These are phyloP conservation scores for Crucibulum laeve DNA, from an alignment of 768 basidiomycete genomes.

Conservation along the genomic window DNA sequence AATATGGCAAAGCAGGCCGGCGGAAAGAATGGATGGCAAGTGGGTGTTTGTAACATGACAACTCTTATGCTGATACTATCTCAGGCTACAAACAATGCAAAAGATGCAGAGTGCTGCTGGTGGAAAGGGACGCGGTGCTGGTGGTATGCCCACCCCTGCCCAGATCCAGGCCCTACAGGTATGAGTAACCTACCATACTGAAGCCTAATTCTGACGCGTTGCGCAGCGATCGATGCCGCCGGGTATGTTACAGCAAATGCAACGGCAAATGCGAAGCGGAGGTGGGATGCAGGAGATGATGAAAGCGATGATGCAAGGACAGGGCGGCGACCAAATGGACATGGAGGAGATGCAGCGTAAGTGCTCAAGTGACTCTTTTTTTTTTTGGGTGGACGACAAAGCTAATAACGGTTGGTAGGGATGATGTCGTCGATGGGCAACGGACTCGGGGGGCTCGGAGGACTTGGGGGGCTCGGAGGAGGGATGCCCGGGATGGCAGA, in stretches of 20 bases:
- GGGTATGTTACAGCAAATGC: slow-evolving; percentile 93
- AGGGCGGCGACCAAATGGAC: slow-evolving; percentile 84
- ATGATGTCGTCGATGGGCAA: slow-evolving; percentile 90
- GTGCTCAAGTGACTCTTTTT: slow-evolving; percentile 16
- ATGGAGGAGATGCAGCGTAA: slow-evolving; percentile 94
- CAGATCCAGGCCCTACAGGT: slow-evolving; percentile 96
- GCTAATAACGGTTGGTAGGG: slow-evolving; percentile 33
- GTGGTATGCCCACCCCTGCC: slow-evolving; percentile 87
- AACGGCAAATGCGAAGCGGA: slow-evolving; percentile 70
- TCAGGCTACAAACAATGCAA: slow-evolving; percentile 81
- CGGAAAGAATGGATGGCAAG: slow-evolving; percentile 92
- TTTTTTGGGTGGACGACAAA: not conserved
- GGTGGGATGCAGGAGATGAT: slow-evolving; percentile 98
- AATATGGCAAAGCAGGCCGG: slow-evolving; percentile 99
- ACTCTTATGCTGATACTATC: slow-evolving; percentile 2
- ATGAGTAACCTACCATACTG: too few species aligned
- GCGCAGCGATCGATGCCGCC: slow-evolving; percentile 86
- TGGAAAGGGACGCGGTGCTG: slow-evolving; percentile 80
- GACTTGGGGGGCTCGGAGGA: slow-evolving; percentile 47
- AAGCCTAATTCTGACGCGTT: slow-evolving; percentile 5
- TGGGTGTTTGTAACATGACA: too few species aligned
- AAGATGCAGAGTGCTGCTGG: slow-evolving; percentile 89
- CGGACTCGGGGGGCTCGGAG: slow-evolving; percentile 60
- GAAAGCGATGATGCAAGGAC: slow-evolving; percentile 96
- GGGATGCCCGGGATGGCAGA: slow-evolving; percentile 70